Conservation (phyloP, 768 basidiomycete species). For the Tremella mesenterica region DNA sequence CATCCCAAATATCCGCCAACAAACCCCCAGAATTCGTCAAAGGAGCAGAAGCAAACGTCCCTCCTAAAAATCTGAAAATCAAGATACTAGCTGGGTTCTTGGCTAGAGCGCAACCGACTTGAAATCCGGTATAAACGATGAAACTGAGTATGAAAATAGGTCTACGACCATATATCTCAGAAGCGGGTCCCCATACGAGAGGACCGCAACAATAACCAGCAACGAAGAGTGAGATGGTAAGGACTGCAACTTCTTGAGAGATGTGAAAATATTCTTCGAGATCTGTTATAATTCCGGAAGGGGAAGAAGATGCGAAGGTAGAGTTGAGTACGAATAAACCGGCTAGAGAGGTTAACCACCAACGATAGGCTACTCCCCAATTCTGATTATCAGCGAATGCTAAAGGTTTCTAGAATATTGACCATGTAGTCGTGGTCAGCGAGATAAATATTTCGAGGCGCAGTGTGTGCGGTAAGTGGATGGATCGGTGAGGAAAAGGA, state of each 20-base stretch:
- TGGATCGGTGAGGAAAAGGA: too few relatives aligned
- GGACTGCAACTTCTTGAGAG: slow-evolving; percentile 36
- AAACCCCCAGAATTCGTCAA: slow-evolving; percentile 47
- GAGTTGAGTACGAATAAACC: slow-evolving; percentile 41
- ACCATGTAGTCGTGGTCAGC: too few relatives aligned
- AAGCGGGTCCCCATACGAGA: slow-evolving; percentile 42
- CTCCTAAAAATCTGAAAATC: slow-evolving; percentile 46
- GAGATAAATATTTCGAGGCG: too few relatives aligned
- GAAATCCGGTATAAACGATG: slow-evolving; percentile 39
- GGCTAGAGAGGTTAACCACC: slow-evolving; percentile 37
- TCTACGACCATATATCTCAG: slow-evolving; percentile 45
- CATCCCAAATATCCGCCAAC: slow-evolving; percentile 46
- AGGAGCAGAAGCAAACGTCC: slow-evolving; percentile 44
- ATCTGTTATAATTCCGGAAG: slow-evolving; percentile 36
- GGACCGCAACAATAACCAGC: slow-evolving; percentile 44
- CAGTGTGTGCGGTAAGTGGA: too few relatives aligned
- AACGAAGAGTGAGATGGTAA: slow-evolving; percentile 41
- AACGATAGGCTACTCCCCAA: slow-evolving; percentile 37
- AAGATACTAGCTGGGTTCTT: slow-evolving; percentile 45
- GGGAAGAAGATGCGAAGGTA: slow-evolving; percentile 41
- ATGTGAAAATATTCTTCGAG: slow-evolving; percentile 33
- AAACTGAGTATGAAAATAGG: slow-evolving; percentile 45
- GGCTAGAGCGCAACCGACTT: slow-evolving; percentile 46
- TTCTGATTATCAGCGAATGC: slow-evolving; percentile 31
- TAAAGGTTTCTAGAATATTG: too few relatives aligned